These are phyloP conservation scores for Russula dissimulans DNA, from an alignment of 768 basidiomycete genomes.

Conservation along the genomic window DNA sequence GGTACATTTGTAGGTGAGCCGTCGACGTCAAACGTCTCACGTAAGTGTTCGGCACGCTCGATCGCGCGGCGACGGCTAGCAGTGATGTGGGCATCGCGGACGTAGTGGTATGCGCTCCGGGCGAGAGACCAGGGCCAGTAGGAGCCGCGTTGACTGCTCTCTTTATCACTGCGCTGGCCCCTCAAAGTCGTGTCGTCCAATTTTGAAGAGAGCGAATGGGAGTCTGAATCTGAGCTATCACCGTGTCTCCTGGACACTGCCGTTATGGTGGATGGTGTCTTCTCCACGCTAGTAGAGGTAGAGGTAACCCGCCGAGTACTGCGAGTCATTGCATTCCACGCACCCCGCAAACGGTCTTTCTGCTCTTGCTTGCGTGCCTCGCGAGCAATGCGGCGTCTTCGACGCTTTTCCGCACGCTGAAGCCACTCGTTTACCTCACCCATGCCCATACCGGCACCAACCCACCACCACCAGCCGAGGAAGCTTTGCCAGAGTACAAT, in stretches of 20 bases:
- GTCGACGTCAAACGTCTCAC: conserved; percentile 45
- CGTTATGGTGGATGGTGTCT: not conserved
- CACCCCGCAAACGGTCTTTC: conserved; percentile 43
- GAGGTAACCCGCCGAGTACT: not conserved
- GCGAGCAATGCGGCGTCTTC: conserved; percentile 37
- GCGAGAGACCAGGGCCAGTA: conserved; percentile 24
- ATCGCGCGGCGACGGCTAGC: conserved; percentile 65
- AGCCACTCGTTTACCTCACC: conserved; percentile 61
- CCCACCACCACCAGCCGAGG: conserved; percentile 99
- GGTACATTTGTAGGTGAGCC: conserved; percentile 22
- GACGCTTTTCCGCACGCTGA: conserved; percentile 42
- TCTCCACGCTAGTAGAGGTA: not conserved
- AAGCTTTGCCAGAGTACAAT: conserved; percentile 97
- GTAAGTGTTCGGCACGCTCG: conserved; percentile 56
- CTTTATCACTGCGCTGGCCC: not conserved
- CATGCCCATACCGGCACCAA: conserved; percentile 80
- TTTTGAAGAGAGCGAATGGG: not conserved
- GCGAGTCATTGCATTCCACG: conserved; percentile 50
- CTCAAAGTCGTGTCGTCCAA: not conserved
- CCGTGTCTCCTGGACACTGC: not conserved
- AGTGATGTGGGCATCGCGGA: conserved; percentile 61
- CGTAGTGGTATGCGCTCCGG: conserved; percentile 46
- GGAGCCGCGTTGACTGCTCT: not conserved
- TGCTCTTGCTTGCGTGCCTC: conserved; percentile 41
- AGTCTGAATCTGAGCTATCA: conserved; percentile 31